Evolutionary conservation across 257 asterid genomes (phyloP), one percentile per base, ranked within the genome.

Genomic region (Solanum piurae): DNA sequence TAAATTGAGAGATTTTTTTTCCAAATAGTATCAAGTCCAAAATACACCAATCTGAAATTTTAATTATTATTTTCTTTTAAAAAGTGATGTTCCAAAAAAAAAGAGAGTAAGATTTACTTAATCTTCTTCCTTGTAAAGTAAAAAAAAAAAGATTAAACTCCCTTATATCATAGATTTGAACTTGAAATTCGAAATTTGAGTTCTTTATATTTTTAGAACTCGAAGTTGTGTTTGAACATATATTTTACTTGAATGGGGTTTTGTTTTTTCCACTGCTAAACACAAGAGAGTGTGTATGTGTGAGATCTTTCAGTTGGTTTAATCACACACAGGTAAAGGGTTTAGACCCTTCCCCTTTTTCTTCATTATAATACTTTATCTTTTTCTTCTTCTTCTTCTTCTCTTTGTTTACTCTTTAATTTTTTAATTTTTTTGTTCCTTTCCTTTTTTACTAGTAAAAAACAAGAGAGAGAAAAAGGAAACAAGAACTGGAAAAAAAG

Each of bases 261-360:
- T 75, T 23, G 55, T 71, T 42, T 25, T 79, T 29, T 16, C 42
- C 7, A 16, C 18, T 16, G 68, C 25, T 80, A 27, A 76, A n/a
- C 62, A 74, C 13, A 13, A n/a, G 37, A 31, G 42, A 13, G 84
- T 0, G 83, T 3, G 36, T 38, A 10, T 77, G 80, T 2, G 79
- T 18, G 82, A 36, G 49, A 37, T 80, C 52, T 75, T 76, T 52
- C 76, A 77, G 85, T 80, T 73, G 34, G 87, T 86, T 88, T 46
- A 40, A 76, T 79, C 84, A 74, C 64, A 71, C 87, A 38, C 55
- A 52, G 84, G 79, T 87, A 64, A 73, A 89, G 84, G 85, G 83
- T 66, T 42, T 60, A 21, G 60, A 9, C 68, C 0, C 6, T 20
- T 37, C 31, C 44, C 20, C 27, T 82, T 49, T 82, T 80, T 16